Conservation (phyloP, 1,139 yeast species). For the Hansenula lynferdii region DNA sequence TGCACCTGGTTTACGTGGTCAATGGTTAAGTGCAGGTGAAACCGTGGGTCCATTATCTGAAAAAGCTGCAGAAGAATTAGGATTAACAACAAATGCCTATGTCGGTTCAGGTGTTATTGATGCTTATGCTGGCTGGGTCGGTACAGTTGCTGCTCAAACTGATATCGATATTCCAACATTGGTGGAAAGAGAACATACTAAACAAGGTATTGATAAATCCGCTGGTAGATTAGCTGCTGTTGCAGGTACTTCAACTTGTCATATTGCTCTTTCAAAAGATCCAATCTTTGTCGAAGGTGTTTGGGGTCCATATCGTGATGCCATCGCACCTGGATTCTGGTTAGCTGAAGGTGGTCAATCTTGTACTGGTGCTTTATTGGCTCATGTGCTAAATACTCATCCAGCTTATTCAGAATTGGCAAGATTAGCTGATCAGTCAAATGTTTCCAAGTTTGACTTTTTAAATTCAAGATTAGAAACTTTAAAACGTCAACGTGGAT, state of each 20-base stretch:
- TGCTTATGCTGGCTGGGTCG: slow-evolving; percentile 98
- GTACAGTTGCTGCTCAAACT: slow-evolving; percentile 94
- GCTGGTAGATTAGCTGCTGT: slow-evolving; percentile 93
- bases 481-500: slow-evolving; percentile 49
- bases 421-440: slow-evolving; percentile 56
- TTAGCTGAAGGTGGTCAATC: slow-evolving; percentile 99
- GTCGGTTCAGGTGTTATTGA: slow-evolving; percentile 97
- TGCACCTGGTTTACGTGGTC: slow-evolving; percentile 65
- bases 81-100: slow-evolving; percentile 70
- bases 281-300: slow-evolving; percentile 93
- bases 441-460: slow-evolving; percentile 75
- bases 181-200: slow-evolving; percentile 82
- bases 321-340: slow-evolving; percentile 85
- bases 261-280: slow-evolving; percentile 78
- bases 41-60: slow-evolving; percentile 66
- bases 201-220: slow-evolving; percentile 49
- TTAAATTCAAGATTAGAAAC: slow-evolving; percentile 71
- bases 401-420: slow-evolving; percentile 78
- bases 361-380: slow-evolving; percentile 90
- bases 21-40: slow-evolving; percentile 83
- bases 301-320: slow-evolving; percentile 98
- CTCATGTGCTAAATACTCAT: slow-evolving; percentile 82
- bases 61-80: slow-evolving; percentile 76
- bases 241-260: slow-evolving; percentile 98
- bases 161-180: slow-evolving; percentile 97